phyloP scores from a whole-genome alignment of 352 stramenopile species.

The Globisporangium orthogonon region DNA sequence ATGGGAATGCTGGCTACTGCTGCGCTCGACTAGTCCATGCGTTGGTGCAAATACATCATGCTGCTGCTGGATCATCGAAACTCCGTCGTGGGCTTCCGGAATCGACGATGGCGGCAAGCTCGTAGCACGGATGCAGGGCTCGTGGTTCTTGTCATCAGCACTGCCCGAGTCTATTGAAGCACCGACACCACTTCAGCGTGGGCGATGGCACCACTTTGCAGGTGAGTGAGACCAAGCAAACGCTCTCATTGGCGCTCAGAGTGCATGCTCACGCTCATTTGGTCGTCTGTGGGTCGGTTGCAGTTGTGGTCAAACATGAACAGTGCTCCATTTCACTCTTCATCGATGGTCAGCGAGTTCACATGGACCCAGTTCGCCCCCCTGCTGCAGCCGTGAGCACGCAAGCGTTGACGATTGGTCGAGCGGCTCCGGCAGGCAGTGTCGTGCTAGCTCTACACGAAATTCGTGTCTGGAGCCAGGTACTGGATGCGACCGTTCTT shows the following conservation, averaged over 20 bases:
- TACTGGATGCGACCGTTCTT: neutral
- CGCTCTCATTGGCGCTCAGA: neutral
- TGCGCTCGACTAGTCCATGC: conserved; percentile 5
- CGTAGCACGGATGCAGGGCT: conserved; percentile 1
- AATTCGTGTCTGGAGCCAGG: conserved; percentile 12
- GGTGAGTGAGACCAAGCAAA: neutral
- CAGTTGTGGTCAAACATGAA: neutral
- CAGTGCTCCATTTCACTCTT: neutral
- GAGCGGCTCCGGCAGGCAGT: neutral
- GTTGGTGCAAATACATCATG: neutral
- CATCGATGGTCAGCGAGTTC: conserved; percentile 1
- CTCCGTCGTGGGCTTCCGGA: conserved; percentile 20
- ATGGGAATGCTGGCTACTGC: conserved; percentile 31
- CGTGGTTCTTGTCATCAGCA: neutral
- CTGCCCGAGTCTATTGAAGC: neutral
- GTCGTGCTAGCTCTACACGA: conserved; percentile 8
- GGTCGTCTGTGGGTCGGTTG: neutral
- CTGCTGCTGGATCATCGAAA: conserved; percentile 26
- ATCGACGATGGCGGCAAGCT: conserved; percentile 8
- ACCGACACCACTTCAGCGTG: neutral
- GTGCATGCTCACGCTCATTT: no score
- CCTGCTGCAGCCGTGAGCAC: neutral
- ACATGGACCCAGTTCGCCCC: neutral
- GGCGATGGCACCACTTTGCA: conserved; percentile 15
- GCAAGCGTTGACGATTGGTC: neutral